These are phyloP conservation scores for Paecilomyces sp. DNA, from an alignment of 2,329 filamentous ascomycete species.

Conservation along the genomic window DNA sequence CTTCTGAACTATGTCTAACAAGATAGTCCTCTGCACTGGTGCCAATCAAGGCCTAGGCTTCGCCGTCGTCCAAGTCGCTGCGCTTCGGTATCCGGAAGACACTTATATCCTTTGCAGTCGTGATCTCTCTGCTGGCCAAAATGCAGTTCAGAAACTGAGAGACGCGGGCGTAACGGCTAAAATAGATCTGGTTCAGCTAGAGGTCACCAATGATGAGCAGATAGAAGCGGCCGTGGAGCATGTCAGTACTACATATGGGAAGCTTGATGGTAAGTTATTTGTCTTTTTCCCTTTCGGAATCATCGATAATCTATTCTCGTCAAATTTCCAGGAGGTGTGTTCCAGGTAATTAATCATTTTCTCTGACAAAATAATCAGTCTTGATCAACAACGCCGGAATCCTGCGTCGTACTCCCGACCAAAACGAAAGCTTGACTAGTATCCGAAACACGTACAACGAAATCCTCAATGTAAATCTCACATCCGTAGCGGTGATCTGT, in stretches of 20 bases:
- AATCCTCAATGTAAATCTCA: conserved; percentile 37
- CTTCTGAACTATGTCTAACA: not conserved
- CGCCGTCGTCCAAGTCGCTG: conserved; percentile 22
- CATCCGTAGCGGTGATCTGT: conserved; percentile 33
- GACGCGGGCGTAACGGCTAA: conserved; percentile 8
- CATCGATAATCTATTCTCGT: not conserved
- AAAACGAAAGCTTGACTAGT: conserved; percentile 16
- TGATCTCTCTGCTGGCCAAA: conserved; percentile 13
- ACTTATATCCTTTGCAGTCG: conserved; percentile 25
- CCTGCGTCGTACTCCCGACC: conserved; percentile 14
- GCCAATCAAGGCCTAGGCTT: conserved; percentile 28
- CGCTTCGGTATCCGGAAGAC: conserved; percentile 11
- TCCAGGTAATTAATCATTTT: not conserved
- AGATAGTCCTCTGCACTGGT: conserved; percentile 28
- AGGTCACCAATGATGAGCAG: conserved; percentile 19
- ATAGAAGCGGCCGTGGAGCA: conserved; percentile 13
- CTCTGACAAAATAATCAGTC: conserved; percentile 11
- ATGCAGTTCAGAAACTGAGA: conserved; percentile 17
- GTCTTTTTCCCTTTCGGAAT: too few relatives aligned
- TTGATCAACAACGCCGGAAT: conserved; percentile 36
- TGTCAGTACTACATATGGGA: conserved; percentile 14
- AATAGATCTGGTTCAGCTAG: conserved; percentile 18
- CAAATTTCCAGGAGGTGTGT: not conserved
- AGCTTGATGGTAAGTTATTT: conserved; percentile 16
- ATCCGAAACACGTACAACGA: conserved; percentile 26